Conservation (phyloP, 805 yeast genomes). For the Saturnispora hagleri region DNA sequence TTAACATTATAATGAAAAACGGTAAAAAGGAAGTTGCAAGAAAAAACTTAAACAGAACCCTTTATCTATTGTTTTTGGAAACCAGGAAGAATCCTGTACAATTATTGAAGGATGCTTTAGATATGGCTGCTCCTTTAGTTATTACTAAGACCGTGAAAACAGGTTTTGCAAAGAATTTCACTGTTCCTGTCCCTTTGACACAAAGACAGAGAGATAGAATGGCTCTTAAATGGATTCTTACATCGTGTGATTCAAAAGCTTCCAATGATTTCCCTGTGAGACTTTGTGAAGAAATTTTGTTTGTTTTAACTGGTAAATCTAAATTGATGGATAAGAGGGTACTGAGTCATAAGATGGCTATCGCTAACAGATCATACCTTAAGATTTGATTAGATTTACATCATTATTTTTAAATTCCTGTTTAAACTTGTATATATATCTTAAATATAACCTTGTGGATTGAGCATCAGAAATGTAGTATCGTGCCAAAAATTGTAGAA, state of each 20-base stretch:
- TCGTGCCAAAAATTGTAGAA: neutral
- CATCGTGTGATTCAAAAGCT: constrained; percentile 70
- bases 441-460: neutral
- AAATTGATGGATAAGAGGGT: constrained; percentile 78
- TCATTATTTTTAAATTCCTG: neutral
- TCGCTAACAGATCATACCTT: constrained; percentile 71
- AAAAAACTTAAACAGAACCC: constrained; percentile 61
- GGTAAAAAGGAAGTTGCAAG: constrained; percentile 82
- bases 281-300: constrained; percentile 78
- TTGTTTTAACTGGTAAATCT: constrained; percentile 69
- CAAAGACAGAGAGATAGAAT: constrained; percentile 76
- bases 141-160: constrained; percentile 68
- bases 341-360: constrained; percentile 77
- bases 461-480: neutral
- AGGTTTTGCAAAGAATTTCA: constrained; percentile 74
- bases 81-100: constrained; percentile 73
- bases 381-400: constrained; percentile 14
- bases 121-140: constrained; percentile 77
- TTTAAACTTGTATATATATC: constrained; percentile 4
- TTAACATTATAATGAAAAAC: constrained; percentile 84
- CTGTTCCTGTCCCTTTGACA: constrained; percentile 76
- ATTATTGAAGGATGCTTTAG: constrained; percentile 64
- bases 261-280: constrained; percentile 80
- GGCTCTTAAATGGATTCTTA: constrained; percentile 88
- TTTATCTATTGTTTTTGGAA: constrained; percentile 68